Conservation (phyloP, 78 protist species). For the Bodo saltans region DNA sequence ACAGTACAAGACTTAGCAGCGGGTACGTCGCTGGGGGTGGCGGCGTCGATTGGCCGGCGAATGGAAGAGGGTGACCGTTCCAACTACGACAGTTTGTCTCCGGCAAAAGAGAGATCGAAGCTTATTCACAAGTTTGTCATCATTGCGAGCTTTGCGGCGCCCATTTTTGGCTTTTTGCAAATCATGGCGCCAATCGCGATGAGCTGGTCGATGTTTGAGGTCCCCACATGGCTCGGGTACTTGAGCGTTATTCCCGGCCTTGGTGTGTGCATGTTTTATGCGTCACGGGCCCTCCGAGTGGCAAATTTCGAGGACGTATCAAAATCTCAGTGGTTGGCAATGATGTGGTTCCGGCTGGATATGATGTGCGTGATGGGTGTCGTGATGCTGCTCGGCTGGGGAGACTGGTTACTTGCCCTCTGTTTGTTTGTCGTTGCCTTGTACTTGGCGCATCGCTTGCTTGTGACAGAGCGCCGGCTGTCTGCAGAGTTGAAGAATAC, state of each 20-base stretch:
- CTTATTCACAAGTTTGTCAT: background rate
- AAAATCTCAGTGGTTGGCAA: background rate
- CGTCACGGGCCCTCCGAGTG: background rate
- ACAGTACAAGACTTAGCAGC: background rate
- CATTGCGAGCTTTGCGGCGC: background rate
- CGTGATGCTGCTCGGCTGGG: background rate
- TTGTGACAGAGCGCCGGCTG: background rate
- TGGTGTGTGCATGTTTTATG: background rate
- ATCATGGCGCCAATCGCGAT: background rate
- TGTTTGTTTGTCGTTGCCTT: background rate
- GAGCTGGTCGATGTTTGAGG: background rate
- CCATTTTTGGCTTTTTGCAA: background rate
- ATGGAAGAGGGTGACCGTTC: background rate
- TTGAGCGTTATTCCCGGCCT: background rate
- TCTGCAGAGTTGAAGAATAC: background rate
- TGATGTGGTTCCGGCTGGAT: background rate
- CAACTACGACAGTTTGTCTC: background rate
- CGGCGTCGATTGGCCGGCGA: background rate
- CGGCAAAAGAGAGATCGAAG: no score
- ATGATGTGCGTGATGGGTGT: background rate
- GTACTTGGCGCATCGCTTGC: background rate
- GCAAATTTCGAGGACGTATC: background rate
- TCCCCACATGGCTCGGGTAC: background rate
- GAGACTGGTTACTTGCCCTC: background rate
- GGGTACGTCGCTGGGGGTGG: background rate